Evolutionary conservation across 306 rosid species (phyloP), one percentile per base, ranked within the genome.

Genomic region (Prunus padus): DNA sequence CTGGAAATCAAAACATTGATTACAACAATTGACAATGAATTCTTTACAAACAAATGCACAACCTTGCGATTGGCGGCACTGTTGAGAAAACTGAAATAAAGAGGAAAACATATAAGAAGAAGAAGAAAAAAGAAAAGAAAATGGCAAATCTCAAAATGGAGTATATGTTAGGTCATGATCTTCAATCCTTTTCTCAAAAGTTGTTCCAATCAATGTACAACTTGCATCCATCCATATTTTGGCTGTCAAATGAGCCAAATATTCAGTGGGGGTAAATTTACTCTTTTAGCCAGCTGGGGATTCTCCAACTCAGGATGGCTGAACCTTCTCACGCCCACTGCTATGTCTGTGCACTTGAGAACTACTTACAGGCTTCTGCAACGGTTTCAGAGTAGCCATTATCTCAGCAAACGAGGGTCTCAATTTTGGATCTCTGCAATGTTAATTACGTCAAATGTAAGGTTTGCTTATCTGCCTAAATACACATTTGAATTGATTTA

Each of bases 351-450:
- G 83, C 63, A 72, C 89, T 77, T 86, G 95, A 67, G 95, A 79
- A 75, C 91, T 78, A 7, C 18, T 42, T 22, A 86, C 20, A 10
- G 97, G 87, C 91, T 87, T 95, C 87, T 90, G 99, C 77, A 95
- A 81, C 4, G 93, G 97, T 82, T 88, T 95, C 80, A 92, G 85
- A 52, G 93, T 84, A 7, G 97, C 96, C 96, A 95, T 86, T 86
- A 95, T 92, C 87, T 95, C 97, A 2, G 91, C 83, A 86, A 95
- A 95, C 11, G 99, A 75, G 33, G 99, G 99, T 80, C 99, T 90
- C 84, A 89, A 76, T 78, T 75, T 95, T 56, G 99, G 88, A 85
- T 95, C 97, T 76, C 99, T 95, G 75, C 75, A 85, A 78, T 72
- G 73, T 80, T 47, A 76, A 79, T 84, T 60, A 54, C 54, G 54